Base-by-base conservation (phyloP, 2,329 filamentous ascomycete genomes). In the Mycocentrospora acerina region DNA sequence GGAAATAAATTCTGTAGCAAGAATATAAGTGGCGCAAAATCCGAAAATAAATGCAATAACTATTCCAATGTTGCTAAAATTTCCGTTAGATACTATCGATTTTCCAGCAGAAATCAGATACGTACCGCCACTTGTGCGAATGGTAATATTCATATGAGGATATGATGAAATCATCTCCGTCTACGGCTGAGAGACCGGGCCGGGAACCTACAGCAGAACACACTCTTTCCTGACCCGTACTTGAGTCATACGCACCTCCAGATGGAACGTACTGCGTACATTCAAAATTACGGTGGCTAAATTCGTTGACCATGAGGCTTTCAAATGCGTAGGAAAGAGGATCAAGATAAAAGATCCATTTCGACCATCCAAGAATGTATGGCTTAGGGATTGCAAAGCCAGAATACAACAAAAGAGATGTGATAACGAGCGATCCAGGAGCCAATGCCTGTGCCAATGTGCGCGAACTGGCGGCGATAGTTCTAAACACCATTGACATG, bases 401-500 rank as follows among this genome's bases (percentile, higher is more conserved):
- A 13, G 85, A 88, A 64, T 76, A 78, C 51, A 77, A 83, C 65
- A 88, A 76, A 24, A 88, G 76, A 44, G 76, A 79, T 32, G 87
- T 69, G 49, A 87, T 85, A 37, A 81, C 64, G 25, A 81, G 67
- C 11, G 75, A 73, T 3, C 77, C 72, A 1, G 78, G 77, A 3
- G 77, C 76, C 64, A 81, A 64, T 25, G 79, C 78, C 55, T 81
- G 77, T 0, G 74, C 73, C 5, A 81, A 64, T 0, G 86, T 87
- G 32, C 86, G 77, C 4, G 88, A 90, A 2, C 84, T 71, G 0
- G 86, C 83, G n/a, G 79, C 88, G 48, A 94, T 87, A 5, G 82
- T 85, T 33, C 88, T 80, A 78, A 94, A 94, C 46, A 91, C 78
- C 82, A 89, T 90, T 31, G 85, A 90, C 86, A 93, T 93, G 48